These are phyloP conservation scores for Pilasporangium apinafurcum DNA, from an alignment of 352 stramenopile species.

Conservation along the genomic window DNA sequence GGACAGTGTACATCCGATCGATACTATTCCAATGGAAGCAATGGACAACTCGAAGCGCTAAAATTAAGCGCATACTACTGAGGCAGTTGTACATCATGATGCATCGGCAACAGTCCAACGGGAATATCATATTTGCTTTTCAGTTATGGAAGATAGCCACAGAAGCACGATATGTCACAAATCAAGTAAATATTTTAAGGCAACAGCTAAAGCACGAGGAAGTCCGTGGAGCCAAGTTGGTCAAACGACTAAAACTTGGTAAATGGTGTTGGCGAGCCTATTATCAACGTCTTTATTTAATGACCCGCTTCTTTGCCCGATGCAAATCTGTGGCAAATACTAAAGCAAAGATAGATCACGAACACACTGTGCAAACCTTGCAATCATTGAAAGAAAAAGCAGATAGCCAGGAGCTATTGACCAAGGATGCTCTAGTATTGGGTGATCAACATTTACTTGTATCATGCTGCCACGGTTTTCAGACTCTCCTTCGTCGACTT, in stretches of 20 bases:
- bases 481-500: constrained; percentile 42
- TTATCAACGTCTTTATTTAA: constrained; percentile 11
- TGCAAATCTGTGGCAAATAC: constrained; percentile 6
- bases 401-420: background rate
- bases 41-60: constrained; percentile 1
- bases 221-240: background rate
- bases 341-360: background rate
- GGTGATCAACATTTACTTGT: constrained; percentile 7
- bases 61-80: background rate
- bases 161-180: background rate
- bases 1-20: background rate
- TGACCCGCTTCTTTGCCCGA: constrained; percentile 28
- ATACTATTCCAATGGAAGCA: too few species aligned
- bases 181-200: background rate
- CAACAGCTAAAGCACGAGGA: background rate
- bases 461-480: constrained; percentile 21
- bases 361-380: background rate
- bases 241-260: constrained; percentile 13
- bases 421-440: background rate
- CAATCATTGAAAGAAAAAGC: background rate
- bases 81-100: background rate
- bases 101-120: background rate
- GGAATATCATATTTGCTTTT: constrained; percentile 5
- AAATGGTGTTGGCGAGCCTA: constrained; percentile 58
- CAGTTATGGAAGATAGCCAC: background rate